Conservation (phyloP, 1,284 basidiomycete genomes). For the Tilletia caries region DNA sequence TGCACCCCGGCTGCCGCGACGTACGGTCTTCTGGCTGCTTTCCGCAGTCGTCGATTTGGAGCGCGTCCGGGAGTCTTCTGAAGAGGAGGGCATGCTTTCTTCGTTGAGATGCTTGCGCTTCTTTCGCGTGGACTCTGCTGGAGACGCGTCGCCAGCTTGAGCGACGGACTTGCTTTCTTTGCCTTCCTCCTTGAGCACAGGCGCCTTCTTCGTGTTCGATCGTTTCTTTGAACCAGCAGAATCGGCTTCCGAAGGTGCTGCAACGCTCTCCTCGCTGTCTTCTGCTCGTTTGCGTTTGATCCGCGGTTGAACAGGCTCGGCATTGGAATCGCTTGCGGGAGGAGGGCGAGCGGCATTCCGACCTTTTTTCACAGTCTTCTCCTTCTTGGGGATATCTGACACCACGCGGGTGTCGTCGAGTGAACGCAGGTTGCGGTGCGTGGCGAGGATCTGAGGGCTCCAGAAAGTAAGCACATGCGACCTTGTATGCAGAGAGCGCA, state of each 20-base stretch:
- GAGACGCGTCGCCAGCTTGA: background rate
- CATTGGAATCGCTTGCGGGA: background rate
- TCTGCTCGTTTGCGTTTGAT: background rate
- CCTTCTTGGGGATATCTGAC: background rate
- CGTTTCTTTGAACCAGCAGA: background rate
- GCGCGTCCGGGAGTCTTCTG: background rate
- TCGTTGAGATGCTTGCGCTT: background rate
- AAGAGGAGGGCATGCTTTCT: background rate
- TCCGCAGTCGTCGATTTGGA: too few species aligned
- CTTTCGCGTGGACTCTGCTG: background rate
- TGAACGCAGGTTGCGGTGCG: conserved; percentile 31
- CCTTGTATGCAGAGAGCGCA: background rate
- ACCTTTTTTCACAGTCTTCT: background rate
- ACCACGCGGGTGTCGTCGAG: conserved; percentile 22
- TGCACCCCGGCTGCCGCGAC: too few species aligned
- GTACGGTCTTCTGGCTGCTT: too few species aligned
- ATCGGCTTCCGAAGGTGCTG: background rate
- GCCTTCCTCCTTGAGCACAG: too few species aligned
- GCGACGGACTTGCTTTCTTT: too few species aligned
- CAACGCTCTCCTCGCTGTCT: background rate
- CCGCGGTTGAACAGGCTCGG: background rate
- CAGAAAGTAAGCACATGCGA: background rate
- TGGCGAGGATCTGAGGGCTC: conserved; percentile 16
- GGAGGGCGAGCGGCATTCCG: background rate
- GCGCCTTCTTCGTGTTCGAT: background rate